These are phyloP conservation scores for Phytopythium litorale DNA, from an alignment of 352 stramenopile species.

Conservation along the genomic window DNA sequence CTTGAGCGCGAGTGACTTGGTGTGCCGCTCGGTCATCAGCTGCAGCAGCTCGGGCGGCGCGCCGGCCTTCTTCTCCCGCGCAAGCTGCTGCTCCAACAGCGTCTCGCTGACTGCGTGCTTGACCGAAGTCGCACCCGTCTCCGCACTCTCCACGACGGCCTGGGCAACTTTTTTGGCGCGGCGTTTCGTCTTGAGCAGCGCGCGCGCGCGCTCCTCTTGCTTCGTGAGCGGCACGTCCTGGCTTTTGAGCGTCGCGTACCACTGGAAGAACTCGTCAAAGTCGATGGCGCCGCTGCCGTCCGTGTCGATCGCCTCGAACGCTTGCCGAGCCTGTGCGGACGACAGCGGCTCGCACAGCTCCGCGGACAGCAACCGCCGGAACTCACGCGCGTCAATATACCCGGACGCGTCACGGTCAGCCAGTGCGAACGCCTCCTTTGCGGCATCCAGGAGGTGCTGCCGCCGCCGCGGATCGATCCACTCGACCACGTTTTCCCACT, in stretches of 20 bases:
- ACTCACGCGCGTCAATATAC: constrained; percentile 31
- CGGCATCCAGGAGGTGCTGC: constrained; percentile 26
- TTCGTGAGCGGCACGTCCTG: constrained; percentile 32
- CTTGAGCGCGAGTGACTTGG: constrained; percentile 32
- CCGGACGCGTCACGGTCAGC: constrained; percentile 34
- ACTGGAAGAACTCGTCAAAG: constrained; percentile 48
- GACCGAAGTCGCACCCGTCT: constrained; percentile 11
- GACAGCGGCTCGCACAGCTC: constrained; percentile 46
- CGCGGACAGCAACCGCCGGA: constrained; percentile 23
- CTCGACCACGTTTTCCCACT: constrained; percentile 32
- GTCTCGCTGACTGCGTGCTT: constrained; percentile 18
- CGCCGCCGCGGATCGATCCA: constrained; percentile 35
- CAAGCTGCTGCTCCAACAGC: constrained; percentile 22
- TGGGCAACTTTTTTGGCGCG: constrained; percentile 19
- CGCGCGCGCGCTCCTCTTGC: constrained; percentile 29
- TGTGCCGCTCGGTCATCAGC: constrained; percentile 32
- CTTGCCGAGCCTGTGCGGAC: constrained; percentile 17
- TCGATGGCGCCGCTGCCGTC: constrained; percentile 41
- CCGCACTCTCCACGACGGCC: constrained; percentile 14
- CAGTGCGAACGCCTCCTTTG: constrained; percentile 23
- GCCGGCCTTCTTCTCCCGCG: constrained; percentile 22
- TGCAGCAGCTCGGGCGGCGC: constrained; percentile 27
- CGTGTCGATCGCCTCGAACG: constrained; percentile 31
- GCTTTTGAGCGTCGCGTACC: constrained; percentile 46
- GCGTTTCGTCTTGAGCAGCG: constrained; percentile 27